Evolutionary conservation across 2,329 filamentous ascomycete genomes (phyloP), one percentile per base, ranked within the genome.

Genomic region (Apiospora hydei): DNA sequence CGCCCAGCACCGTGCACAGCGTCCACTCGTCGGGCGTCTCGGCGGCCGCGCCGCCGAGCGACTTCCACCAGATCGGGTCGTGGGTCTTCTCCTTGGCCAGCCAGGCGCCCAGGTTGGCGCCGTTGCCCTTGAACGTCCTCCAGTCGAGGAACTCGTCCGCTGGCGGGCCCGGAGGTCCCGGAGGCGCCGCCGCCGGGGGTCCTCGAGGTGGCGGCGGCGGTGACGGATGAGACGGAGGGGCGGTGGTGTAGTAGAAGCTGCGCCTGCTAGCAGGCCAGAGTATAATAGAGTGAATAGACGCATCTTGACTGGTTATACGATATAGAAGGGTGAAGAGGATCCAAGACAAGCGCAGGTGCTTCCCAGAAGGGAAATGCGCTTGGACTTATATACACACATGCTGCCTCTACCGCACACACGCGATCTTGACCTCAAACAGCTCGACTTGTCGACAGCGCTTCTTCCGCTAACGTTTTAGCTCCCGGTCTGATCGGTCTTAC

Each of bases 1-100:
- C 43, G 16, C 81, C 80, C 2, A 82, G 75, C 21, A 76, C 72
- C 24, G 71, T 68, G 72, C 81, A 83, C 30, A 79, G 76, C 14
- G 70, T 78, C 81, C 81, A 83, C 74, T 83, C 81, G 69, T 83
- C 81, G 21, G 75, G 67, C 26, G 77, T 76, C 43, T 70, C 69
- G 57, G 49, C 49, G 24, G 49, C 49, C 24, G 16, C 47, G 38
- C 73, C 74, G 67, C 73, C 75, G n/a, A 75, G 72, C 6, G 70
- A 69, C 41, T 73, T 72, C 77, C 77, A 82, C 74, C 75, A 81
- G 18, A 69, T 71, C 2, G 78, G 75, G 68, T 81, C 79, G 41
- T 78, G 76, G 13, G 53, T 70, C 3, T 73, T 70, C 71, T 82
- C 81, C 72, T 80, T 77, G n/a, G 74, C 76, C 11, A 82, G 72